Conservation (phyloP, 306 rosid genomes). For the Fragaria nilgerrensis region DNA sequence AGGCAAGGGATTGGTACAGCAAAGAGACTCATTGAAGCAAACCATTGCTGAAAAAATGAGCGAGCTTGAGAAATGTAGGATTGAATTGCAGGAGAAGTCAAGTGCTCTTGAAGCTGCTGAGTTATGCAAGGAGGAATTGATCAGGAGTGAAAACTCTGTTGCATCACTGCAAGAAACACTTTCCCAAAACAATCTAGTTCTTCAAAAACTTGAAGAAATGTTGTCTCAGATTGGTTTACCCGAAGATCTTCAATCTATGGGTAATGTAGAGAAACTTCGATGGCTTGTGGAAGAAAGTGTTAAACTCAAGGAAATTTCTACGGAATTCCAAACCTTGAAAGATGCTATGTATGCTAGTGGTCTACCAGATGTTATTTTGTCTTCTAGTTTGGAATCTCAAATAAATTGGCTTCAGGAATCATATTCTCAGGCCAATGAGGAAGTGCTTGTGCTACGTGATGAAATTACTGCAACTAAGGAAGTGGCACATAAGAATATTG, state of each 20-base stretch:
- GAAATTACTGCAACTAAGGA: conserved; percentile 57
- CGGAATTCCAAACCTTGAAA: conserved; percentile 56
- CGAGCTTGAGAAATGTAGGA: conserved; percentile 64
- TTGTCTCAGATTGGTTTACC: conserved; percentile 48
- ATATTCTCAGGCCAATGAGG: conserved; percentile 48
- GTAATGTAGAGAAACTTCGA: conserved; percentile 59
- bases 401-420: conserved; percentile 68
- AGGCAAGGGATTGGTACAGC: conserved; percentile 95
- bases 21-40: conserved; percentile 75
- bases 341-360: conserved; percentile 48
- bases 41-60: conserved; percentile 59
- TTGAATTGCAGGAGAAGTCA: conserved; percentile 71
- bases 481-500: conserved; percentile 52
- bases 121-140: conserved; percentile 55
- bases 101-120: conserved; percentile 74
- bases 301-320: conserved; percentile 47
- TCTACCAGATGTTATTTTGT: conserved; percentile 67
- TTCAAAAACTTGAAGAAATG: conserved; percentile 58
- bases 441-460: conserved; percentile 40
- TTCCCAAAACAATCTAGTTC: conserved; percentile 41
- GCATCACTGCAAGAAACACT: conserved; percentile 63
- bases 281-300: conserved; percentile 70
- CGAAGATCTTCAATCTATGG: conserved; percentile 47
- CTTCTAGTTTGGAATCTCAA: conserved; percentile 65
- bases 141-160: conserved; percentile 49